Base-by-base conservation (phyloP, 2,329 filamentous ascomycete species). In the Penicillium hordei region DNA sequence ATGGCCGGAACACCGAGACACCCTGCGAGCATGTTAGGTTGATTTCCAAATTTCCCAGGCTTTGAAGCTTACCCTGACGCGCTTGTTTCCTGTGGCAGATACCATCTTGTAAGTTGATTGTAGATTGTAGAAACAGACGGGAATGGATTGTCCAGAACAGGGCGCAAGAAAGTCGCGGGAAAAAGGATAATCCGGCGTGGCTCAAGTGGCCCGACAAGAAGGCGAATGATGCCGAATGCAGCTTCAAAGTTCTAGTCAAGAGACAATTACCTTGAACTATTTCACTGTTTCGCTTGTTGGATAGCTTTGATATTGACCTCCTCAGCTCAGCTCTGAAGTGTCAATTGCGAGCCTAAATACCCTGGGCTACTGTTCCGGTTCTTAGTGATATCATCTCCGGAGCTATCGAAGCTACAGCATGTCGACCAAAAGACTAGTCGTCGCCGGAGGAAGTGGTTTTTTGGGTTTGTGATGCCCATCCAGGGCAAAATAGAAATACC, bases 391-490 rank as follows among this genome's bases (percentile, higher is more conserved):
- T 57, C 55, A 53, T 57, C 21, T 27, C 46, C 36, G 5, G 27
- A 60, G 50, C 60, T 62, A 61, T 56, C 29, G 48, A 19, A 58
- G 59, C 55, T 55, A 42, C 19, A 70, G 82, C 52, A 80, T 83
- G 63, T 82, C 83, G 49, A 80, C 86, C 57, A 96, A 92, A 78
- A 89, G 86, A 76, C 81, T 99, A 43, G 87, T 97, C 42, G 92
- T 99, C 54, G 95, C 90, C 65, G 94, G 94, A 65, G 93, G 93
- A 59, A 97, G 91, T 75, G 93, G 94, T 34, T 99, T 97, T 73
- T 78, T 99, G 27, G 91, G 91, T 76, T 71, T 31, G 71, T 69
- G 83, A 51, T 59, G 13, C 23, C 2, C 38, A 56, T 46, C 13
- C 7, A 12, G 23, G 27, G 17, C 9, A 15, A 23, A 45, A 36